A percentile compares a stretch with the other conserved stretches of the same genome.
Evolutionary conservation across 768 basidiomycete species (phyloP).

Genomic region (Exidia glandulosa): DNA sequence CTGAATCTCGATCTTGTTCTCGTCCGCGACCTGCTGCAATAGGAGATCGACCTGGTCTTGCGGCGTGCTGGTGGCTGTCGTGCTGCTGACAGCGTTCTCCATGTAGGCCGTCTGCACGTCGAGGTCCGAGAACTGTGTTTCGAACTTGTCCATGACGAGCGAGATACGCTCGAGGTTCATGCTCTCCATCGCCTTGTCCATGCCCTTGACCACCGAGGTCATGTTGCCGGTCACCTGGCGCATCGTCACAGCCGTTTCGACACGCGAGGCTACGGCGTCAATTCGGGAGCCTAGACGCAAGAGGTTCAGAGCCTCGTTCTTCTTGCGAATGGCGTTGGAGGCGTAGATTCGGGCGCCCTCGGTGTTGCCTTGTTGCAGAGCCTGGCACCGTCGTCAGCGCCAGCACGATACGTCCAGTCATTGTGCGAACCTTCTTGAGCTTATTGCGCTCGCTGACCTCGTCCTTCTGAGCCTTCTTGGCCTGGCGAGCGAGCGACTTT

Average conservation of each 20-base stretch:
- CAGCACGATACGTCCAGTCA: not conserved
- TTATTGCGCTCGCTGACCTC: constrained; percentile 80
- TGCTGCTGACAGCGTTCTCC: constrained; percentile 92
- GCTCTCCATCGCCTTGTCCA: constrained; percentile 98
- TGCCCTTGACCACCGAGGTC: constrained; percentile 91
- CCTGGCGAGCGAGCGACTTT: constrained; percentile 87
- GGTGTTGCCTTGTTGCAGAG: constrained; percentile 89
- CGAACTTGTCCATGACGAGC: constrained; percentile 98
- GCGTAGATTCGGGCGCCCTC: constrained; percentile 98
- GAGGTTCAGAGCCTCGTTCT: constrained; percentile 86
- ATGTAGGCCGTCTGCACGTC: constrained; percentile 98
- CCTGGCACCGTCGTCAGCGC: constrained; percentile 36
- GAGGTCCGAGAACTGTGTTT: constrained; percentile 88
- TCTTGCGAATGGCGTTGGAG: constrained; percentile 96
- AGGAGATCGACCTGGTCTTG: constrained; percentile 94
- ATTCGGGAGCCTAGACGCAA: constrained; percentile 83
- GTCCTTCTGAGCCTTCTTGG: constrained; percentile 96
- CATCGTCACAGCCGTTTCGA: constrained; percentile 99
- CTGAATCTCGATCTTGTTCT: constrained; percentile 89
- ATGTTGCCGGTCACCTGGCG: constrained; percentile 92
- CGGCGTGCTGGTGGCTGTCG: constrained; percentile 86
- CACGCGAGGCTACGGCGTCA: constrained; percentile 92
- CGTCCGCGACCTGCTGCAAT: constrained; percentile 90
- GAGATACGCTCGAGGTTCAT: constrained; percentile 99
- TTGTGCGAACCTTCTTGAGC: constrained; percentile 71